Conservation (phyloP, 2,329 filamentous ascomycete genomes). For the Leptographium wingfieldii region DNA sequence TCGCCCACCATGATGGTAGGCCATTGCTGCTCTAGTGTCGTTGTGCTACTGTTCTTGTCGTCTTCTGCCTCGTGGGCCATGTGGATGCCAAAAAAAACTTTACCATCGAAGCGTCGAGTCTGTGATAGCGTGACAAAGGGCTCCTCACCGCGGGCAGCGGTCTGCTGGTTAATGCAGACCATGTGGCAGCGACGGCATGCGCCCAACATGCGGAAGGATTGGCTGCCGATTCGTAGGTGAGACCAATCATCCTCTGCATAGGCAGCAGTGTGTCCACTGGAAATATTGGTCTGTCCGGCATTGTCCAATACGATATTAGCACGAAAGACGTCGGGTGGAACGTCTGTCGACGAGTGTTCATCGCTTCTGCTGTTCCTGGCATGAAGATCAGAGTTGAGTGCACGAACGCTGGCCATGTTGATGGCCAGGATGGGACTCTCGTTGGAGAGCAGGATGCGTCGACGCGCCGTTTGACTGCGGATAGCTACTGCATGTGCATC, state of each 20-base stretch:
- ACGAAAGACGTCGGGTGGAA: conserved; percentile 66
- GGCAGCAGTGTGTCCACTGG: conserved; percentile 19
- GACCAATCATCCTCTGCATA: conserved; percentile 78
- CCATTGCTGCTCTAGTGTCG: conserved; percentile 20
- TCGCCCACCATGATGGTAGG: conserved; percentile 41
- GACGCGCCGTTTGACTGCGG: not conserved
- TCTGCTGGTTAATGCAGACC: conserved; percentile 86
- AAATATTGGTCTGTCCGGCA: not conserved
- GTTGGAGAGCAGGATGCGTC: conserved; percentile 70
- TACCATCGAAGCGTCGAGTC: conserved; percentile 69
- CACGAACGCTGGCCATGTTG: conserved; percentile 65
- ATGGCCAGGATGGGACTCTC: conserved; percentile 88
- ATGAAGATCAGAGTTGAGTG: conserved; percentile 61
- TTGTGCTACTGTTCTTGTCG: not conserved
- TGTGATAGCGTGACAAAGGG: conserved; percentile 82
- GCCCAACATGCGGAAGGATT: conserved; percentile 61
- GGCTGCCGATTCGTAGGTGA: conserved; percentile 49
- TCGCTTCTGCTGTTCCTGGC: conserved; percentile 38
- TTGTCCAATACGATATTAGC: conserved; percentile 72
- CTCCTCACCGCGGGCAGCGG: conserved; percentile 64
- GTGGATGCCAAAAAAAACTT: conserved; percentile 83
- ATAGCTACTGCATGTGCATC: not conserved
- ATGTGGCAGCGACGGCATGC: conserved; percentile 87
- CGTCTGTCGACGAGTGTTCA: conserved; percentile 21
- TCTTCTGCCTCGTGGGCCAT: conserved; percentile 35